Evolutionary conservation across 148 eudicot genomes (phyloP).

Genomic region (Rhododendron ovatum): DNA sequence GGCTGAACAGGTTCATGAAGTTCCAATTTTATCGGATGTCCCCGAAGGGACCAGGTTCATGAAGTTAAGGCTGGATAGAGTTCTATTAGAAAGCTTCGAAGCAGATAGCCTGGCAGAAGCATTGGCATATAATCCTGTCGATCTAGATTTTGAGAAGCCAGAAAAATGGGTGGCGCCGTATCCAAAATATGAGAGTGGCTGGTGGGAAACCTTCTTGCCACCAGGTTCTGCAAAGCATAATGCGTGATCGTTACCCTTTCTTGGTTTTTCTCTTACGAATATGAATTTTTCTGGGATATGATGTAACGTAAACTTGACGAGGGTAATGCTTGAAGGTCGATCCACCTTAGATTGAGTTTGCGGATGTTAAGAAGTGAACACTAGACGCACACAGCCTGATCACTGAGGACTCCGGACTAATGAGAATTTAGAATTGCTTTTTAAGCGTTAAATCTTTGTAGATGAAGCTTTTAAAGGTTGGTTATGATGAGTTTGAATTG

Average conservation of each 20-base stretch:
- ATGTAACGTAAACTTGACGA: not conserved
- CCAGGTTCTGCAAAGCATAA: conserved; percentile 42
- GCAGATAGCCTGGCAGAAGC: conserved; percentile 86
- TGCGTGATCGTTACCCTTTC: conserved; percentile 20
- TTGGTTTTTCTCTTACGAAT: not conserved
- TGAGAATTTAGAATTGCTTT: not conserved
- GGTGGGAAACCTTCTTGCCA: conserved; percentile 91
- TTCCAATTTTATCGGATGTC: no score
- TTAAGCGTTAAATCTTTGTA: not conserved
- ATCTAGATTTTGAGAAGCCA: conserved; percentile 75
- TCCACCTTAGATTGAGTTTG: not conserved
- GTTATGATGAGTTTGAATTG: not conserved
- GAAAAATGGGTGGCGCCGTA: conserved; percentile 95
- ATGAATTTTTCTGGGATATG: not conserved
- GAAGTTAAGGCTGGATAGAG: conserved; percentile 87
- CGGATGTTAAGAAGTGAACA: not conserved
- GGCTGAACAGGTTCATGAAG: conserved; percentile 30
- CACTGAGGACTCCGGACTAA: not conserved
- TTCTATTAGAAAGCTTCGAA: conserved; percentile 71
- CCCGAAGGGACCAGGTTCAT: conserved; percentile 28
- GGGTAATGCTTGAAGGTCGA: not conserved
- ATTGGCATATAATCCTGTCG: conserved; percentile 65
- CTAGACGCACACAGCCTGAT: not conserved
- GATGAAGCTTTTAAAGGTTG: not conserved
- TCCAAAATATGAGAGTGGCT: conserved; percentile 75